Conservation (phyloP, 306 rosid genomes). For the Medicago arabica region DNA sequence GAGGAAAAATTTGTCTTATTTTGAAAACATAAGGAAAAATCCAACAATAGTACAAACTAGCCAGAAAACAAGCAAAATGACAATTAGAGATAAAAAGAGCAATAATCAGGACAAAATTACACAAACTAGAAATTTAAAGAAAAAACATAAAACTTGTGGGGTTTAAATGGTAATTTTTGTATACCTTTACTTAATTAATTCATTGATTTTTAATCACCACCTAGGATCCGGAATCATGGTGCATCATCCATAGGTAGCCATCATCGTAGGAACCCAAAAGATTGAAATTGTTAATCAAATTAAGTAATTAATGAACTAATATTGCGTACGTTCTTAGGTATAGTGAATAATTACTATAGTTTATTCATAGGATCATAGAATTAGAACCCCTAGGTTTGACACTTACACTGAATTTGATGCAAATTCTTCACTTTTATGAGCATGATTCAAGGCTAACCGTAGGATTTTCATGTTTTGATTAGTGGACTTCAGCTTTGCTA, state of each 20-base stretch:
- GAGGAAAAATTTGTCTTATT: too few relatives aligned
- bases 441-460: slow-evolving; percentile 57
- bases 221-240: slow-evolving; percentile 68
- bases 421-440: slow-evolving; percentile 56
- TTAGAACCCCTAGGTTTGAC: slow-evolving; percentile 56
- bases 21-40: neutral
- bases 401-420: slow-evolving; percentile 81
- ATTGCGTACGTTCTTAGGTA: slow-evolving; percentile 36
- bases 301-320: slow-evolving; percentile 41
- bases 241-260: slow-evolving; percentile 38
- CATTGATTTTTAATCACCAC: slow-evolving; percentile 35
- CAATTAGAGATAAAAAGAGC: slow-evolving; percentile 25
- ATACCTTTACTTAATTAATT: slow-evolving; percentile 25
- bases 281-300: slow-evolving; percentile 25
- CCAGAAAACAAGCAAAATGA: slow-evolving; percentile 39
- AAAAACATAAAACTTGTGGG: slow-evolving; percentile 18
- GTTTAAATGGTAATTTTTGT: slow-evolving; percentile 43
- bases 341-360: slow-evolving; percentile 35
- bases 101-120: slow-evolving; percentile 35
- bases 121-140: slow-evolving; percentile 18
- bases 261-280: slow-evolving; percentile 42
- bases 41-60: neutral
- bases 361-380: slow-evolving; percentile 29
- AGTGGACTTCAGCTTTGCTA: slow-evolving; percentile 39
- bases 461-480: slow-evolving; percentile 41